Evolutionary conservation across 805 yeast genomes (phyloP).

Genomic region (Monosporozyma siamensis): DNA sequence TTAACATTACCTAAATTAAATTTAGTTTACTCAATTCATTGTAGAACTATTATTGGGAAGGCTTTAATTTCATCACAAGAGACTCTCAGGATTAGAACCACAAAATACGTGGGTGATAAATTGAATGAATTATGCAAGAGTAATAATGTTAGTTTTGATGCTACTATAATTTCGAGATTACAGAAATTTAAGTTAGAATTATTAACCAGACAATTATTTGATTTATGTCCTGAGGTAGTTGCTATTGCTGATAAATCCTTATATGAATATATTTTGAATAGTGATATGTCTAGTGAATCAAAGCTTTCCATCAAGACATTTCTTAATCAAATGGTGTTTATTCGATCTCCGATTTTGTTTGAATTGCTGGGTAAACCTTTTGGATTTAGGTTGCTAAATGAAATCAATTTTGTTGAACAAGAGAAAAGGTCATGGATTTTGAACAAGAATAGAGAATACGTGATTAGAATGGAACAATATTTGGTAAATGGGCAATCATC

Average conservation of each 20-base stretch:
- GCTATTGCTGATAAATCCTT: slow-evolving; percentile 46
- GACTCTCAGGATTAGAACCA: slow-evolving; percentile 46
- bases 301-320: slow-evolving; percentile 21
- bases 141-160: not conserved
- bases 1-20: slow-evolving; percentile 54
- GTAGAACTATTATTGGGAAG: slow-evolving; percentile 56
- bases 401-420: slow-evolving; percentile 47
- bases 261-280: slow-evolving; percentile 40
- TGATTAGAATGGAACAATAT: slow-evolving; percentile 37
- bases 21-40: slow-evolving; percentile 51
- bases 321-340: slow-evolving; percentile 38
- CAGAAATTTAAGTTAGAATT: slow-evolving; percentile 6
- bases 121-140: slow-evolving; percentile 11
- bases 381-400: slow-evolving; percentile 62
- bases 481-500: slow-evolving; percentile 18
- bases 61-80: slow-evolving; percentile 48
- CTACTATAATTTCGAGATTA: slow-evolving; percentile 3
- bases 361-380: slow-evolving; percentile 53
- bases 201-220: slow-evolving; percentile 31
- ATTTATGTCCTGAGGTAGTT: slow-evolving; percentile 47
- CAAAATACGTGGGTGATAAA: slow-evolving; percentile 38
- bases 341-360: slow-evolving; percentile 49
- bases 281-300: slow-evolving; percentile 27
- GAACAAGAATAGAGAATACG: slow-evolving; percentile 38
- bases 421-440: slow-evolving; percentile 65